Percentiles rank a stretch among this genome's conserved stretches.
phyloP scores from a whole-genome alignment of 148 eudicot species.

The Pharnaceum exiguum region DNA sequence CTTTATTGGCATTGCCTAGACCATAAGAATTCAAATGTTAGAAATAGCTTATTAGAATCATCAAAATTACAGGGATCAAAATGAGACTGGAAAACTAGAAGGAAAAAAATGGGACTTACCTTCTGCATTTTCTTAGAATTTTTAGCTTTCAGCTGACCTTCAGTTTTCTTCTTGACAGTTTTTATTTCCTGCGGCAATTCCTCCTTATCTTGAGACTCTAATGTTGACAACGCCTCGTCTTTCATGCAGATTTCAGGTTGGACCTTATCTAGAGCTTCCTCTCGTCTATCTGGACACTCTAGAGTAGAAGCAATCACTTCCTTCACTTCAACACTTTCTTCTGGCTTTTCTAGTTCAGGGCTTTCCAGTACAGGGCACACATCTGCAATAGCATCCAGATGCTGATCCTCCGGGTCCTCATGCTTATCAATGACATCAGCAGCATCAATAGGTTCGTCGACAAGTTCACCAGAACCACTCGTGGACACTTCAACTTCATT shows the following conservation, averaged over 20 bases:
- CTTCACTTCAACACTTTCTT: conserved; percentile 31
- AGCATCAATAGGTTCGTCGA: conserved; percentile 22
- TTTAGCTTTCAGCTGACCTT: conserved; percentile 23
- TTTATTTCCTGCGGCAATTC: conserved; percentile 23
- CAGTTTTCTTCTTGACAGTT: conserved; percentile 12
- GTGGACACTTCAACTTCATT: conserved; percentile 3
- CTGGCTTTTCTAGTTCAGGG: conserved; percentile 15
- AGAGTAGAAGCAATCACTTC: conserved; percentile 26
- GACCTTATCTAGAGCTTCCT: too few species aligned
- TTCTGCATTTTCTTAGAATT: conserved; percentile 29
- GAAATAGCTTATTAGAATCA: not conserved
- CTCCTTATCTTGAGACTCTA: conserved; percentile 20
- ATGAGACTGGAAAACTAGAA: not conserved
- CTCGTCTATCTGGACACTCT: conserved; percentile 21
- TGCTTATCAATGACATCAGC: conserved; percentile 16
- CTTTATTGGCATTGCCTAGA: conserved; percentile 38
- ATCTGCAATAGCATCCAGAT: conserved; percentile 28
- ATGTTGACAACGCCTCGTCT: too few species aligned
- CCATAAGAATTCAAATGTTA: conserved; percentile 3
- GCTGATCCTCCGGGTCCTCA: conserved; percentile 14
- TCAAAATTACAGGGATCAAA: not conserved
- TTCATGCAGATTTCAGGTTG: too few species aligned
- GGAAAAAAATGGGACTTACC: conserved; percentile 38
- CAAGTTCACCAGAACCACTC: too few species aligned
- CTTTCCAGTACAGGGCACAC: conserved; percentile 6